Conservation (phyloP, 495 filamentous ascomycete species). For the Hypoxylon lienhwacheense region DNA sequence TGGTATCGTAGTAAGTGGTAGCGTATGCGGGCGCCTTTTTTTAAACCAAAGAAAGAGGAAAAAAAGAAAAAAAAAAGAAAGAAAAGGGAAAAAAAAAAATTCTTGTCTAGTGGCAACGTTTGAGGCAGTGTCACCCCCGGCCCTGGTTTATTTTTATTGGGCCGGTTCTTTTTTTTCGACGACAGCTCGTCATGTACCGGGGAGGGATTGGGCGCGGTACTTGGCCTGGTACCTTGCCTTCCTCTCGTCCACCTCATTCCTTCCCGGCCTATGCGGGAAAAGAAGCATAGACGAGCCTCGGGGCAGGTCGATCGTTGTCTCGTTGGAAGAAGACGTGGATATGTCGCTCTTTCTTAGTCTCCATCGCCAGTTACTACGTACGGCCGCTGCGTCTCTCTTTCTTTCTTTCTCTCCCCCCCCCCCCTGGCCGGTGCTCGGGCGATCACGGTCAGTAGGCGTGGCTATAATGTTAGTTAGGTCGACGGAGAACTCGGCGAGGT, state of each 20-base stretch:
- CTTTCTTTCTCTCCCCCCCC: slow-evolving; percentile 1
- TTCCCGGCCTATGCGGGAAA: slow-evolving; percentile 11
- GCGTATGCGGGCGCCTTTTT: slow-evolving; percentile 8
- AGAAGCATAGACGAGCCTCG: slow-evolving; percentile 10
- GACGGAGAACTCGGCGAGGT: slow-evolving; percentile 9
- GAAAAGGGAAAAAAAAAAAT: too few relatives aligned
- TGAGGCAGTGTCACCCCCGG: slow-evolving; percentile 35
- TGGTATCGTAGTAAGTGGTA: too few relatives aligned
- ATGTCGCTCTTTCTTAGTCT: too few relatives aligned
- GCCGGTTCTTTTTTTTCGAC: not conserved
- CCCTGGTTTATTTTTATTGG: slow-evolving; percentile 4
- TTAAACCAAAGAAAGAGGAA: too few relatives aligned
- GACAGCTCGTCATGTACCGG: not conserved
- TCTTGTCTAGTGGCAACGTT: slow-evolving; percentile 31
- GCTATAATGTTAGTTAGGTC: slow-evolving; percentile 3
- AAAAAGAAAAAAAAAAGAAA: too few relatives aligned
- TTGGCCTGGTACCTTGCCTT: not conserved
- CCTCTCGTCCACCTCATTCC: slow-evolving; percentile 1
- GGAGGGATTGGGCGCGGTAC: not conserved
- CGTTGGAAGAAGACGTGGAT: too few relatives aligned
- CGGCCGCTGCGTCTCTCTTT: too few relatives aligned
- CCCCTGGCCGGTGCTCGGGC: slow-evolving; percentile 2
- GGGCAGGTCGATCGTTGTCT: too few relatives aligned
- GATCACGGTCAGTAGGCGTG: slow-evolving; percentile 13
- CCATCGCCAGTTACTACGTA: too few relatives aligned